Conservation (phyloP, 768 basidiomycete genomes). For the Mycena metata region DNA sequence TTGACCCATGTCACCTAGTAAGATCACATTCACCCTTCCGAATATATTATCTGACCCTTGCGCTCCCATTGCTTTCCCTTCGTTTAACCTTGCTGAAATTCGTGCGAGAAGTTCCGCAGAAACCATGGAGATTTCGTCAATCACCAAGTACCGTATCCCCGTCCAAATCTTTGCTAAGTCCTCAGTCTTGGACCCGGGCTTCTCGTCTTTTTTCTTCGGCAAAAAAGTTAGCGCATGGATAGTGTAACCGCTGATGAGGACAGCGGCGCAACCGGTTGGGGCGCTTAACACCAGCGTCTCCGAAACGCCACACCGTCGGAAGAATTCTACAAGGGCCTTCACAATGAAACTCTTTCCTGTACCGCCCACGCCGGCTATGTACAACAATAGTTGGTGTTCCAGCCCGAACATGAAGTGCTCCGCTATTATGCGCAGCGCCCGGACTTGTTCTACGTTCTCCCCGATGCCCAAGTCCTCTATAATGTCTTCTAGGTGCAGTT, state of each 20-base stretch:
- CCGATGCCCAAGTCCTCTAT: neutral
- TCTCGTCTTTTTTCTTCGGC: neutral
- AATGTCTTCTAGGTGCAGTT: neutral
- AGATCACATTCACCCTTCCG: neutral
- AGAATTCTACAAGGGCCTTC: conserved; percentile 7
- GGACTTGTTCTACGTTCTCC: neutral
- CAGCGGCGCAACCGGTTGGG: conserved; percentile 10
- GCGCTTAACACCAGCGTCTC: neutral
- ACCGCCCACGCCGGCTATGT: conserved; percentile 10
- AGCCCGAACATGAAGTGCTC: conserved; percentile 15
- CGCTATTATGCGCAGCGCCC: conserved; percentile 4
- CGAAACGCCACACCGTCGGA: neutral
- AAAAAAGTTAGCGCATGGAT: neutral
- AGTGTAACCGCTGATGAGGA: conserved; percentile 10
- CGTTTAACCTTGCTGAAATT: neutral
- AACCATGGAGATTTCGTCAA: conserved; percentile 22
- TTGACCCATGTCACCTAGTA: conserved; percentile 21
- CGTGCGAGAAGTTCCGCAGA: neutral
- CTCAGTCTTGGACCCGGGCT: neutral
- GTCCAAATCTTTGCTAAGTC: neutral
- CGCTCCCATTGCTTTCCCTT: too few relatives aligned
- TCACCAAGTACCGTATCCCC: neutral
- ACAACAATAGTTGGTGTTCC: conserved; percentile 10
- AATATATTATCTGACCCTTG: conserved; percentile 18
- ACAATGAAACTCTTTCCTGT: conserved; percentile 9